phyloP scores from a whole-genome alignment of 305 asterid genomes.

The Solanum aculeatissimum region DNA sequence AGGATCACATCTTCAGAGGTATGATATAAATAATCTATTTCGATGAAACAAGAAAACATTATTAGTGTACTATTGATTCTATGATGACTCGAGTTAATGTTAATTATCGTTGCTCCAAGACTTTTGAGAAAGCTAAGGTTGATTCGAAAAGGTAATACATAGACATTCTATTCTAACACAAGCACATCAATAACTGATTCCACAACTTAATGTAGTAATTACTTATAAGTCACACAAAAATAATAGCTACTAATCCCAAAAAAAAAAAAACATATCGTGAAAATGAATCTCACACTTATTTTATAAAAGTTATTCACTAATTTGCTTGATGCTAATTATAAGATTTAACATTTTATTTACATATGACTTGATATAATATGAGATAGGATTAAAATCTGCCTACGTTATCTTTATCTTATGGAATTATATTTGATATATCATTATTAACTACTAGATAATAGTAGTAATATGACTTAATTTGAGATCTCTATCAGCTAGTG shows the following conservation, averaged over 20 bases:
- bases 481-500: no score
- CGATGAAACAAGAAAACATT: background rate
- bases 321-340: background rate
- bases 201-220: background rate
- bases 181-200: background rate
- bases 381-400: no score
- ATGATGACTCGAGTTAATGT: background rate
- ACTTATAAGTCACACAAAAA: background rate
- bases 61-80: background rate
- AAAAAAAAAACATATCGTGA: background rate
- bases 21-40: background rate
- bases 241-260: background rate
- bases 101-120: background rate
- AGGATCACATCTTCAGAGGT: background rate
- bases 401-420: no score
- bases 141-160: background rate
- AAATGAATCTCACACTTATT: background rate
- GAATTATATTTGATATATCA: no score
- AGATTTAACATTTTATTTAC: background rate
- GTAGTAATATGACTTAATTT: no score
- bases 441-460: no score
- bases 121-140: background rate
- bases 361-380: background rate
- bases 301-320: background rate
- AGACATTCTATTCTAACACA: background rate